Base-by-base conservation (phyloP, 2,329 filamentous ascomycete species). In the Venturia oleaginea region DNA sequence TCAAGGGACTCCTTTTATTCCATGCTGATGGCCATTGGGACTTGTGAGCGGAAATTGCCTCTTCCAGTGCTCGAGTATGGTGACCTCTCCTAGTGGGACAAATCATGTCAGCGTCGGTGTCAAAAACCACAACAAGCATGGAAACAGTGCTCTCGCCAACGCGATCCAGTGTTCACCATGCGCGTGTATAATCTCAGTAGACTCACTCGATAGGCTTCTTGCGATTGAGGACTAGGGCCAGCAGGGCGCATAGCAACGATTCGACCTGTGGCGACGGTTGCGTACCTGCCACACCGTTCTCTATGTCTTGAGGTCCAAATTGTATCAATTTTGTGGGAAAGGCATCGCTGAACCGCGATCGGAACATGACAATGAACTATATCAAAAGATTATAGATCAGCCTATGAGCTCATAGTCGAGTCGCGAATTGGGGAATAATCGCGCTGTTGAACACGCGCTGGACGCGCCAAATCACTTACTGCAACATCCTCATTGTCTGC, bases 341-440 rank as follows among this genome's bases (percentile, higher is more conserved):
- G 66, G 86, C 89, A 66, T 96, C 92, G 77, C 84, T 87, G 77
- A 99, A 97, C 72, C 94, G 91, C 76, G 90, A 89, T 75, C 93
- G 87, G 78, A 97, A 99, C 91, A 96, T 97, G 69, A 97, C 91
- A 76, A 99, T 90, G 78, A 99, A 97, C 91, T 97, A 72, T 48
- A 61, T 51, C 17, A 37, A 38, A 38, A 64, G 59, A 46, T 24
- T 30, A 42, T 37, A 2, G 67, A 63, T 76, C 71, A 76, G 73
- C 70, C 70, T 48, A 55, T 62, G 61, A 37, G 69, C 65, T 65
- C 67, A 67, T 70, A 67, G 69, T 66, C 66, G 62, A 70, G 68
- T 70, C 67, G 71, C 67, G 69, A 69, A 66, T 30, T n/a, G 17
- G 19, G 24, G 27, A 46, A 15, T 15, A 48, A 40, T 55, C 59